Evolutionary conservation across 208 protist species (phyloP).

Genomic region (Trypanosoma congolense): DNA sequence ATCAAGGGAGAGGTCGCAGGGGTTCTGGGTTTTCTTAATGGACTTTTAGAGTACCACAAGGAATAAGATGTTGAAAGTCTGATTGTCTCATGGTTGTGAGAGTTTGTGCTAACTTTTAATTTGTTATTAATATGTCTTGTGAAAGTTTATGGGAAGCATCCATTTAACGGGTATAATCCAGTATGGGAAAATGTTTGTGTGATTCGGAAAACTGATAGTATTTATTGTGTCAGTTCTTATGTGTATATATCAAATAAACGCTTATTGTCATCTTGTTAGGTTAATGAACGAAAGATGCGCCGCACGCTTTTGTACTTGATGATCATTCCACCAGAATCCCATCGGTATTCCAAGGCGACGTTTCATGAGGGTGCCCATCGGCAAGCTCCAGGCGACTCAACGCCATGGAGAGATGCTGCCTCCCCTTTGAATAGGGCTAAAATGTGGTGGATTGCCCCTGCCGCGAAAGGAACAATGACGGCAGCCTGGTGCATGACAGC

Average conservation of each 20-base stretch:
- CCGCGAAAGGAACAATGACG: conserved; percentile 76
- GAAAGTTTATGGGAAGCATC: no score
- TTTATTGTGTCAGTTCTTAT: no score
- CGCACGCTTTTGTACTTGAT: conserved; percentile 13
- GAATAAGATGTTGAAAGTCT: conserved; percentile 25
- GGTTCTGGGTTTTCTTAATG: conserved; percentile 48
- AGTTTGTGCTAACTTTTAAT: no score
- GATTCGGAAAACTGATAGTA: no score
- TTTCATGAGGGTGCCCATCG: conserved; percentile 86
- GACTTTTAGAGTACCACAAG: conserved; percentile 36
- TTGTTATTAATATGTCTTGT: no score
- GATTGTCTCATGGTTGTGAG: no score
- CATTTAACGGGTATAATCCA: no score
- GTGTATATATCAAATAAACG: no score
- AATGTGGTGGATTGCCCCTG: conserved; percentile 76
- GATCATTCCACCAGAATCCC: conserved; percentile 52
- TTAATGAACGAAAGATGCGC: conserved; percentile 6
- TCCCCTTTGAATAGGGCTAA: conserved; percentile 74
- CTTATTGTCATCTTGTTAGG: background rate
- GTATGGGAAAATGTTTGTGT: no score
- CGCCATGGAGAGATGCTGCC: conserved; percentile 75
- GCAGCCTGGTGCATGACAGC: conserved; percentile 75
- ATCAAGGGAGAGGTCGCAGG: conserved; percentile 35
- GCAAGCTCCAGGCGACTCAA: conserved; percentile 80
- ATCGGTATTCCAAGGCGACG: conserved; percentile 76